A percentile compares a stretch with the other conserved stretches of the same genome.
Evolutionary conservation across 2,329 filamentous ascomycete species (phyloP).

Genomic region (Penicillium sp.): DNA sequence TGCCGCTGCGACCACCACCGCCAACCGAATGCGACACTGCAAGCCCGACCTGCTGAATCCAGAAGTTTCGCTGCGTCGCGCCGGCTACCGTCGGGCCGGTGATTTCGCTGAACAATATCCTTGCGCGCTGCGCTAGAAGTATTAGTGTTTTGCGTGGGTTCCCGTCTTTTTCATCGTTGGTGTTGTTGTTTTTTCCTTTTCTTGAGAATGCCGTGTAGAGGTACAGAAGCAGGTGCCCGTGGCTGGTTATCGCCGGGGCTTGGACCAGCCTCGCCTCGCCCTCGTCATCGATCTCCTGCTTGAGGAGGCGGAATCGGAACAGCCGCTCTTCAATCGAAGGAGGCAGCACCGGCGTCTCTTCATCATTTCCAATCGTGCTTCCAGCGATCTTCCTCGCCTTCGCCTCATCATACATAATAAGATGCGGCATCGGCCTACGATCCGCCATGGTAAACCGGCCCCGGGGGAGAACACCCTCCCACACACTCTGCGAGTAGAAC

Average conservation of each 20-base stretch:
- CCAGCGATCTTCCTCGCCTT: background rate
- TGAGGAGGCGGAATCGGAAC: background rate
- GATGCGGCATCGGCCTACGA: background rate
- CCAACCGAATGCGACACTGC: conserved; percentile 2
- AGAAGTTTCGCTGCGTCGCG: conserved; percentile 10
- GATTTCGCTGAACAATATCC: background rate
- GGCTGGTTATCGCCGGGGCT: background rate
- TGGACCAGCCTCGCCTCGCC: background rate
- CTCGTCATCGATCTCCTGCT: background rate
- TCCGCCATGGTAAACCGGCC: background rate
- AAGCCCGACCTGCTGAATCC: conserved; percentile 9
- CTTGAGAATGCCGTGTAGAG: background rate
- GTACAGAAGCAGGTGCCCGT: background rate
- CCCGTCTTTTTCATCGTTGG: too few relatives aligned
- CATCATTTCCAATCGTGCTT: too few relatives aligned
- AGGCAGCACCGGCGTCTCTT: too few relatives aligned
- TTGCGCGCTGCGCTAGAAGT: background rate
- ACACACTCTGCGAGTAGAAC: background rate
- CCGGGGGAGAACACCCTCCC: background rate
- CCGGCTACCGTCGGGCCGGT: background rate
- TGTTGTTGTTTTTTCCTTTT: too few relatives aligned
- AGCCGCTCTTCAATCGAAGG: background rate
- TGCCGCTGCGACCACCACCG: too few relatives aligned
- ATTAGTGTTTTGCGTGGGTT: too few relatives aligned
- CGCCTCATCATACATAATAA: background rate